Base-by-base conservation (phyloP, 768 basidiomycete genomes). In the Porphyrellus cyaneotinctus region DNA sequence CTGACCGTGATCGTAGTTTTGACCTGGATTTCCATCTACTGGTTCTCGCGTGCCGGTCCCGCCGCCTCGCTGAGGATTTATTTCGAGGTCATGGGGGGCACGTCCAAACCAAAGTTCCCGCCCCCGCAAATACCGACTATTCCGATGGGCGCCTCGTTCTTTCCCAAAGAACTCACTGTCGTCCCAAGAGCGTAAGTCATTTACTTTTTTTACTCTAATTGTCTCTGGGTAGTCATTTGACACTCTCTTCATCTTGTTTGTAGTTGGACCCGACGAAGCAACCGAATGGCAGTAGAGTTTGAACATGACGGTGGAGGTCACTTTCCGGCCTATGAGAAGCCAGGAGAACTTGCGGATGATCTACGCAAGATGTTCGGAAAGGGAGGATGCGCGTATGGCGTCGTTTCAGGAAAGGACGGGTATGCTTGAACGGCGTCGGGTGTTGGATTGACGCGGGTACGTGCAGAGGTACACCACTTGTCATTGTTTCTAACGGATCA, bases 41-140 rank as follows among this genome's bases (percentile, higher is more conserved):
- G 74, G 70, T 82, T 84, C 64, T 83, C 81, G n/a, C 74, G 76
- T 12, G 73, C 76, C 0, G 81, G 82, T 0, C 82, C 83, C 6
- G 75, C 81, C 2, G 80, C 82, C 0, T 77, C 82, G 0, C 28
- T 77, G 15, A 71, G 81, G 15, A 82, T 83, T 22, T 85, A 84
- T 64, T 83, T 77, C 59, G 84, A 84, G 61, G 56, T 56, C n/a
- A 57, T 65, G 42, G 12, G 47, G 2, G 52, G 51, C 26, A 28
- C 26, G 26, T 28, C 18, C 35, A 23, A 28, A 8, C 17, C 79
- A 23, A 42, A 4, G 24, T 23, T 42, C 23, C 23, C 24, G 15
- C 23, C 23, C 23, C 24, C 24, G 23, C 39, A 22, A 14, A 24
- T 24, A 24, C 39, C 23, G 24, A 42, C 23, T 8, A 26, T 42